A percentile compares a stretch with the other conserved stretches of the same genome.
Evolutionary conservation across 176 grass and related monocot genomes (phyloP).

Genomic region (Puccinellia tenuiflora): DNA sequence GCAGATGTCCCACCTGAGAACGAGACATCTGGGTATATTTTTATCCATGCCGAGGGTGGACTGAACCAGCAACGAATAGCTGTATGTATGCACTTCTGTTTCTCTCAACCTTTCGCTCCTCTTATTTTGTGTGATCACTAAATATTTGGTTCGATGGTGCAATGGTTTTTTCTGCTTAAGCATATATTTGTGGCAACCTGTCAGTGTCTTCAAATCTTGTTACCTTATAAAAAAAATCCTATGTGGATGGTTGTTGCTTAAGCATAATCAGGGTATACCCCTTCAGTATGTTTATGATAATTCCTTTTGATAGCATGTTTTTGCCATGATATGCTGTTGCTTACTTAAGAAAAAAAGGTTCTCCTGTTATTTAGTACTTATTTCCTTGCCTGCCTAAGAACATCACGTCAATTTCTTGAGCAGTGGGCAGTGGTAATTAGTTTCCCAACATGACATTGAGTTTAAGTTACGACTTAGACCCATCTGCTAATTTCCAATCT

Average conservation of each 20-base stretch:
- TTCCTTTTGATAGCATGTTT: background rate
- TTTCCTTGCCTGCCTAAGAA: background rate
- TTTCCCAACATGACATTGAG: background rate
- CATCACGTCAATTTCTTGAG: background rate
- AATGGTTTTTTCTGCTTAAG: background rate
- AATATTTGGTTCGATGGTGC: background rate
- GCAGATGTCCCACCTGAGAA: conserved; percentile 68
- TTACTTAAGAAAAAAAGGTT: background rate
- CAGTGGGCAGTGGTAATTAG: background rate
- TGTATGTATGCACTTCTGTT: conserved; percentile 49
- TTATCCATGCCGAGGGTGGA: conserved; percentile 87
- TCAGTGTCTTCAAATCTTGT: background rate
- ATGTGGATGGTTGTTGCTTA: background rate
- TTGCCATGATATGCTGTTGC: background rate
- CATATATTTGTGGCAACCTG: background rate
- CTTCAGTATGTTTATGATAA: background rate
- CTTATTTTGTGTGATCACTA: conserved; percentile 1
- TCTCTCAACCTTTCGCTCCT: background rate
- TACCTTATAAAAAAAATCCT: background rate
- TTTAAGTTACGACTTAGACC: background rate
- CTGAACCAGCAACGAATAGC: conserved; percentile 76
- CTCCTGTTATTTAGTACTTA: background rate
- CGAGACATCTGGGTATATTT: conserved; percentile 75
- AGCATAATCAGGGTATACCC: background rate
- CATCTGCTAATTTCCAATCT: background rate